phyloP scores from a whole-genome alignment of 169 alveolate species.

The Cryptosporidium baileyi region DNA sequence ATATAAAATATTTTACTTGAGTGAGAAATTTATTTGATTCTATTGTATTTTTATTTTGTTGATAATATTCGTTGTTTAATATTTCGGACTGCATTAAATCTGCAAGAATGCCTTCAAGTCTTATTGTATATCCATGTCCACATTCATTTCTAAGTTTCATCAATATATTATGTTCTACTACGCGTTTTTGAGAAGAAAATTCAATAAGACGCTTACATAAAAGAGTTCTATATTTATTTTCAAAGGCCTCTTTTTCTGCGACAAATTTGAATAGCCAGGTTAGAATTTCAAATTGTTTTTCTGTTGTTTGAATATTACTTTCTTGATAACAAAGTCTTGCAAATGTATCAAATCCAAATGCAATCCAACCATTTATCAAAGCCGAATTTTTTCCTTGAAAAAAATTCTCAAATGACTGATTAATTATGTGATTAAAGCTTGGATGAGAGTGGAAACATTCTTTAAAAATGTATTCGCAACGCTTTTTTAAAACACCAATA shows the following conservation, averaged over 20 bases:
- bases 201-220: slow-evolving; percentile 37
- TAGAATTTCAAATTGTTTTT: not conserved
- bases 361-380: slow-evolving; percentile 7
- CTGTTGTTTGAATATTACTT: not conserved
- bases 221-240: slow-evolving; percentile 11
- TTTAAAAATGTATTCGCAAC: slow-evolving; percentile 23
- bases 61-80: slow-evolving; percentile 1
- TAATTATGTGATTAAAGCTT: slow-evolving; percentile 10
- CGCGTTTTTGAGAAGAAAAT: not conserved
- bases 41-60: not conserved
- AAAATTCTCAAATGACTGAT: slow-evolving; percentile 36
- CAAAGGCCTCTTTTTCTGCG: slow-evolving; percentile 36
- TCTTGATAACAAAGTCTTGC: not conserved
- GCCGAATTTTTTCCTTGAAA: not conserved
- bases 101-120: slow-evolving; percentile 43
- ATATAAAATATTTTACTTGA: not conserved
- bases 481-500: not conserved
- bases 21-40: not conserved
- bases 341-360: slow-evolving; percentile 29
- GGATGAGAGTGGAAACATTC: slow-evolving; percentile 17
- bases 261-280: slow-evolving; percentile 35
- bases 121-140: slow-evolving; percentile 53
- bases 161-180: slow-evolving; percentile 9
- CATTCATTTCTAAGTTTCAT: slow-evolving; percentile 43
- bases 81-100: slow-evolving; percentile 56